These are phyloP conservation scores for Melastoma malabathricum DNA, from an alignment of 345 rosid genomes.

Conservation along the genomic window DNA sequence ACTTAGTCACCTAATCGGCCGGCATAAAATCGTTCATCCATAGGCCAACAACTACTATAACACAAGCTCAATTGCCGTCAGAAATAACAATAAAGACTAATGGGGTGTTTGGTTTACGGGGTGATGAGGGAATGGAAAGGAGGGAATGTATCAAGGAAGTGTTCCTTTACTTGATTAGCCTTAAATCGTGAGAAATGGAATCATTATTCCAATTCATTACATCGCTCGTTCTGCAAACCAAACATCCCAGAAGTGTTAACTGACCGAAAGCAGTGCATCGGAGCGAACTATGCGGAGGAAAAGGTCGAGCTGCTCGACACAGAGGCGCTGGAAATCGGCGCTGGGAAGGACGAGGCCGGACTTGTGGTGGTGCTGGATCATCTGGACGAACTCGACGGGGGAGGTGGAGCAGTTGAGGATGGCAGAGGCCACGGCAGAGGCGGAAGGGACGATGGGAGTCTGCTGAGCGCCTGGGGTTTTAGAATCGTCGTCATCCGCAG, in stretches of 20 bases:
- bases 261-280: slow-evolving; percentile 58
- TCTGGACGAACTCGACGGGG: slow-evolving; percentile 62
- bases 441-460: slow-evolving; percentile 36
- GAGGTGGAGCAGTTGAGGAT: slow-evolving; percentile 52
- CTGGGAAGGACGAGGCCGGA: slow-evolving; percentile 56
- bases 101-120: too few species aligned
- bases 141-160: too few species aligned
- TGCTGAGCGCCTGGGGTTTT: slow-evolving; percentile 18
- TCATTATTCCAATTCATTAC: too few species aligned
- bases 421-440: slow-evolving; percentile 66
- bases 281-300: slow-evolving; percentile 67
- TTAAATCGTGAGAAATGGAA: too few species aligned
- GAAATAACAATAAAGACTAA: too few species aligned
- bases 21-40: too few species aligned
- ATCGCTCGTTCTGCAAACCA: not conserved
- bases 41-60: too few species aligned
- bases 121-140: too few species aligned
- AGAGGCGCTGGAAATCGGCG: slow-evolving; percentile 70
- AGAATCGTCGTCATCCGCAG: slow-evolving; percentile 8
- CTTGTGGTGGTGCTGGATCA: slow-evolving; percentile 39
- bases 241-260: slow-evolving; percentile 5
- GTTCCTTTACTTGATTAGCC: too few species aligned
- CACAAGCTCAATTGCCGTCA: too few species aligned
- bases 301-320: slow-evolving; percentile 65
- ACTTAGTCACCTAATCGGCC: too few species aligned